Evolutionary conservation across 176 grass and related monocot species (phyloP).

Genomic region (Pontederia paniculata): DNA sequence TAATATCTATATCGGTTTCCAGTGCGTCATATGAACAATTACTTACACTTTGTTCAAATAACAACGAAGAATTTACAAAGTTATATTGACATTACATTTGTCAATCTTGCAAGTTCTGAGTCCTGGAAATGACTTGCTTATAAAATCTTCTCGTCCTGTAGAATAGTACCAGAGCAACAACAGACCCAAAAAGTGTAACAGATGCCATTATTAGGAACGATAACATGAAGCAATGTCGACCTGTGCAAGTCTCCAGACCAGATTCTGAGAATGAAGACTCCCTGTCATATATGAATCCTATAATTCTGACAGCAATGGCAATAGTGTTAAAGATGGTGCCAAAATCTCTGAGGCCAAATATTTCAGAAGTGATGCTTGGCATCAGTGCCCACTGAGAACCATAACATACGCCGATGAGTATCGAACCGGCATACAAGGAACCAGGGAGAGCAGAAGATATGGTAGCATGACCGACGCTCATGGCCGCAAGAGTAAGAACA

Average conservation of each 20-base stretch:
- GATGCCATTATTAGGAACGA: conserved; percentile 57
- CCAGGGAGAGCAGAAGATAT: conserved; percentile 43
- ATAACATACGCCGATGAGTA: conserved; percentile 56
- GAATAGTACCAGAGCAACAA: conserved; percentile 30
- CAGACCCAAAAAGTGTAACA: conserved; percentile 30
- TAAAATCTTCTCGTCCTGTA: conserved; percentile 60
- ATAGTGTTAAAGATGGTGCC: conserved; percentile 65
- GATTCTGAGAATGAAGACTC: conserved; percentile 24
- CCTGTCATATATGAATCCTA: conserved; percentile 53
- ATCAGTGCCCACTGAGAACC: conserved; percentile 65
- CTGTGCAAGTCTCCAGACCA: conserved; percentile 19
- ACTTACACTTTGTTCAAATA: no score
- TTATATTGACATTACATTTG: not conserved
- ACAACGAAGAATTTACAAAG: not conserved
- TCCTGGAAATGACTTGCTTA: conserved; percentile 18
- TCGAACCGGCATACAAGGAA: conserved; percentile 46
- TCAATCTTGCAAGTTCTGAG: not conserved
- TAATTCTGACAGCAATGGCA: conserved; percentile 47
- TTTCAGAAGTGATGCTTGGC: conserved; percentile 65
- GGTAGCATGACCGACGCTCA: conserved; percentile 41
- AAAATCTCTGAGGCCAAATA: conserved; percentile 55
- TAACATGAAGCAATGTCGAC: conserved; percentile 48
- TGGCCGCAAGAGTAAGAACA: conserved; percentile 25
- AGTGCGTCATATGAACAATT: no score
- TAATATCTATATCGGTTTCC: no score